Base-by-base conservation (phyloP, 805 yeast genomes). In the Brettanomyces anomalus region DNA sequence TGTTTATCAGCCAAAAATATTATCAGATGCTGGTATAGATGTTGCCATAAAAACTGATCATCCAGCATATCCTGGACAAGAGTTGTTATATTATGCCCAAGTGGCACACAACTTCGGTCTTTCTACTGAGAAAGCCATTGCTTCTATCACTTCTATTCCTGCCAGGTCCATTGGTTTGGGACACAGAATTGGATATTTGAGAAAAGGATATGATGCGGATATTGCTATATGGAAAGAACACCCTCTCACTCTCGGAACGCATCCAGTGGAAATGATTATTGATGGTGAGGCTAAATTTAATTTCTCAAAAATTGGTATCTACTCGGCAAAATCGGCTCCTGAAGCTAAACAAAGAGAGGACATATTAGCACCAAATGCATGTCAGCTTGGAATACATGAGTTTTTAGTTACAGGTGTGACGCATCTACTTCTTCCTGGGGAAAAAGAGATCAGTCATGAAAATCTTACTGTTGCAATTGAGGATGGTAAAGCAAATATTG, bases 131-230 rank as follows among this genome's bases (percentile, higher is more conserved):
- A 37, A 26, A 20, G 32, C 40, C 7, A 37, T 37, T 37, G 40
- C 40, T 10, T 18, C 40, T 19, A 15, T 37, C 13, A 37, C 40
- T 26, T 37, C 40, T 11, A 26, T 37, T 20, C 40, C 40, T 14
- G 40, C 40, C 16, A 26, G 24, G 17, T 15, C 32, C 7, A 26
- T 37, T 37, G 32, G 32, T 17, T 17, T 37, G 15, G 15, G 32
- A 8, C 40, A 37, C 33, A 37, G 40, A 21, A 37, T 37, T 24
- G 40, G 40, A 19, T 37, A 37, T 15, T 14, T 21, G 15, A 37
- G 40, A 20, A 37, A 37, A 18, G 40, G 40, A 31, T 37, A 37
- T 37, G 40, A 37, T 37, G 40, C 40, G 7, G 40, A 37, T 18
- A 14, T 37, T 14, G 40, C 32, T 26, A 37, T 37, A 10, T 37